Evolutionary conservation across 257 asterid genomes (phyloP), one percentile per base, ranked within the genome.

Genomic region (Solanum neorickii): DNA sequence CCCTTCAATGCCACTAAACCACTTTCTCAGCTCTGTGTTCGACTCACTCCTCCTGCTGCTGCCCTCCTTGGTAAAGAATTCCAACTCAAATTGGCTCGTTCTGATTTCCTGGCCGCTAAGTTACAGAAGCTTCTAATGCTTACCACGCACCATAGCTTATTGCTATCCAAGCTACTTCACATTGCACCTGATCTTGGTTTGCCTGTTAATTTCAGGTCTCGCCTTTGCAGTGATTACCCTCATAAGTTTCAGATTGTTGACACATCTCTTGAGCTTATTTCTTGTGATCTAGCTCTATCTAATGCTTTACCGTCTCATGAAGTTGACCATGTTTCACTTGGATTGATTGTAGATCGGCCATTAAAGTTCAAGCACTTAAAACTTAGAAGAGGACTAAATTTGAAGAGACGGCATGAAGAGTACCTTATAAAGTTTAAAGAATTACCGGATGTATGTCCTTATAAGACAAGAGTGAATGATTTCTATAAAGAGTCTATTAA

Each of bases 121-220:
- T 93, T 97, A 35, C 98, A 95, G 70, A 97, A 95, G 94, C 94
- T 97, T 41, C 83, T 97, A 78, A 97, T 97, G 98, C 97, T 97
- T 82, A 93, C 99, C n/a, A 88, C 94, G 9, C 98, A 94, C 84
- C 95, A 93, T 77, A 89, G 96, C 90, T 93, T 97, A 82, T 86
- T 97, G 86, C 78, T 97, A 70, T 90, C 95, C 46, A 97, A 95
- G 90, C 95, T 97, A 5, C 97, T 92, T 33, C 99, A 97, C 85
- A 87, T 97, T 88, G 94, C 93, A 42, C 96, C 99, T 2, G 99
- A 97, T 73, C 95, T 97, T 60, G 99, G 97, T 77, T 90, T 95
- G 83, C 98, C 99, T 0, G 83, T 95, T 52, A 93, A 95, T 89
- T 97, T 97, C 74, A 94, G 97, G 12, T 94, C 99, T 12, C 91